Conservation (phyloP, 2,329 filamentous ascomycete species). For the Elsinoe fawcettii region DNA sequence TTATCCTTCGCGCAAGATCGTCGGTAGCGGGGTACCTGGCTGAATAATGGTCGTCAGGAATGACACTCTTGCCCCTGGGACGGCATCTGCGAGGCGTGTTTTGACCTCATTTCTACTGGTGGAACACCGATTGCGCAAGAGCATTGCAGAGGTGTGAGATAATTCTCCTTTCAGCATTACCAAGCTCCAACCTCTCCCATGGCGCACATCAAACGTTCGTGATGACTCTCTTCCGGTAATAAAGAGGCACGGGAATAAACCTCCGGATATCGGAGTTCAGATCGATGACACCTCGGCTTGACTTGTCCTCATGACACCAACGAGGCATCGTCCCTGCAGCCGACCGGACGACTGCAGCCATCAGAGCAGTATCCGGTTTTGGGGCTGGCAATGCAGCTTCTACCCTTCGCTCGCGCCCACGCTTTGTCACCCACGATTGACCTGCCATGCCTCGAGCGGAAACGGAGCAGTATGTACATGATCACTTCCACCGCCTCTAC, state of each 20-base stretch:
- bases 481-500: not conserved
- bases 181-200: not conserved
- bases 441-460: no score
- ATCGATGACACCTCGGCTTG: not conserved
- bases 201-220: not conserved
- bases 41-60: slow-evolving; percentile 4
- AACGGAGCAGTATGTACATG: not conserved
- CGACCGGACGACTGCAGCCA: not conserved
- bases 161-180: not conserved
- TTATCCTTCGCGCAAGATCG: not conserved
- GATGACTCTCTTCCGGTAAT: not conserved
- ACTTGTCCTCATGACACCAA: not conserved
- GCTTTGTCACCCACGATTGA: no score
- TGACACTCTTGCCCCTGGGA: not conserved
- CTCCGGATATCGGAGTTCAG: not conserved
- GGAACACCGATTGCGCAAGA: not conserved
- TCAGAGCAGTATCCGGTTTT: not conserved
- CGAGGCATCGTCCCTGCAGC: not conserved
- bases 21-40: slow-evolving; percentile 4
- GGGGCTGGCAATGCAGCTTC: not conserved
- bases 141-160: not conserved
- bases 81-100: not conserved
- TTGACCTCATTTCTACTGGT: not conserved
- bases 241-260: not conserved
- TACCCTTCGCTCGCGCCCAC: no score